Conservation (phyloP, 106 monocot species). For the Cymbidium sinense region DNA sequence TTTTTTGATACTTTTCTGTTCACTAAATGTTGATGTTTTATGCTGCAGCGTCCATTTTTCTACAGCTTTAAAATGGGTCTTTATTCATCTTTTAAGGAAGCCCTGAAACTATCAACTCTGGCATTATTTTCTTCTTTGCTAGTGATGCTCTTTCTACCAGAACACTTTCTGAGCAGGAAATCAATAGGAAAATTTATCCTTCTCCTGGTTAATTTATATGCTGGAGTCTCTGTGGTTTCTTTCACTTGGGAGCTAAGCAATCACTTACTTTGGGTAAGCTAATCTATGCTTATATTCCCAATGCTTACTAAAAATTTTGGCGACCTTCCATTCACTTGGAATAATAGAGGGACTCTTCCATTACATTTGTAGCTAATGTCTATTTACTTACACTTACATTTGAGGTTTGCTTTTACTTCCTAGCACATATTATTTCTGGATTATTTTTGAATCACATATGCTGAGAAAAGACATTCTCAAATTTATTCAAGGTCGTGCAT, state of each 20-base stretch:
- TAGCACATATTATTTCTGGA: background rate
- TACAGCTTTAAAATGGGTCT: constrained; percentile 90
- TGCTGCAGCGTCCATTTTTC: constrained; percentile 81
- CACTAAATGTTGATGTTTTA: constrained; percentile 1
- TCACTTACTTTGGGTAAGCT: constrained; percentile 73
- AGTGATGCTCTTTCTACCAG: constrained; percentile 37
- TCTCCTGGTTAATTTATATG: constrained; percentile 41
- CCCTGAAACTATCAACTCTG: constrained; percentile 58
- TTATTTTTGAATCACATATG: background rate
- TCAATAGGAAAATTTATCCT: constrained; percentile 36
- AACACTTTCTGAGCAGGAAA: constrained; percentile 32
- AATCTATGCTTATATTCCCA: background rate
- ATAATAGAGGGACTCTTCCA: background rate
- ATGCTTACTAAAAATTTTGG: background rate
- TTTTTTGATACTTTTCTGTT: constrained; percentile 2
- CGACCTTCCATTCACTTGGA: background rate
- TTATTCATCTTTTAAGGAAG: constrained; percentile 39
- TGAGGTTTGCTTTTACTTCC: background rate
- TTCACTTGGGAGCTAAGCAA: constrained; percentile 86
- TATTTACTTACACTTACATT: background rate
- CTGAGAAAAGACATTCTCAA: background rate
- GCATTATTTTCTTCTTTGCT: constrained; percentile 44
- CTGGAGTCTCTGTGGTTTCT: constrained; percentile 45
- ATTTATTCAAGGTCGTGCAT: constrained; percentile 56
- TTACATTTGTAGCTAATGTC: background rate